phyloP scores from a whole-genome alignment of 2,329 filamentous ascomycete genomes.

The Colletotrichum sp. region DNA sequence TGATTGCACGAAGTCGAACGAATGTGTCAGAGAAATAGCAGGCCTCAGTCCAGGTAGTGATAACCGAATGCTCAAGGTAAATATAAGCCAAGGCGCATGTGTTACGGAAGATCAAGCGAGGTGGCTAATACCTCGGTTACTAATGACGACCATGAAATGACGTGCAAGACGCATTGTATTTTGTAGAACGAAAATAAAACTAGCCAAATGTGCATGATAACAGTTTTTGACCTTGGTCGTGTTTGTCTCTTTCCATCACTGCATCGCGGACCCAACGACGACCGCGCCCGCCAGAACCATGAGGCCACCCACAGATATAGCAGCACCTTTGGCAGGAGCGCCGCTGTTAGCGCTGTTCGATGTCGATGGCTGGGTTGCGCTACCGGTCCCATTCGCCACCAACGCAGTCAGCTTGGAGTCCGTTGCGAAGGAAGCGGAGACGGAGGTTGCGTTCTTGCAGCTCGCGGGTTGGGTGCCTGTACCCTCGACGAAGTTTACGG shows the following conservation, averaged over 20 bases:
- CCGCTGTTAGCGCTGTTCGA: background rate
- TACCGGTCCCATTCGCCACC: background rate
- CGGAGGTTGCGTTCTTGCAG: slow-evolving; percentile 40
- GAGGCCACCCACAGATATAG: background rate
- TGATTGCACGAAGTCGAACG: background rate
- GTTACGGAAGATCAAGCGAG: background rate
- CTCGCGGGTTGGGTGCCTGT: slow-evolving; percentile 31
- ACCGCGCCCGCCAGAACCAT: background rate
- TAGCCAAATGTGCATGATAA: background rate
- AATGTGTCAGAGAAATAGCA: background rate
- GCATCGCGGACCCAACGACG: background rate
- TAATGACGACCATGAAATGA: background rate
- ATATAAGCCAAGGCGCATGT: background rate
- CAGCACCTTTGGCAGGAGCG: background rate
- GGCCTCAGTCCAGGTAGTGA: background rate
- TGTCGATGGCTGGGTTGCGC: background rate
- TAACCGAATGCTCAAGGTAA: background rate
- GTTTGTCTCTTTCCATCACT: background rate
- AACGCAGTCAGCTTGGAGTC: background rate
- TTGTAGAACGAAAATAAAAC: background rate
- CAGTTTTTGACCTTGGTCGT: background rate
- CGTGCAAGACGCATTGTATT: background rate
- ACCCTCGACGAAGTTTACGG: slow-evolving; percentile 58
- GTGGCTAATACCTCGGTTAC: background rate
- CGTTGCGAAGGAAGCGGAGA: background rate